These are phyloP conservation scores for Digitaria exilis DNA, from an alignment of 202 grass and related monocot species.

Conservation along the genomic window DNA sequence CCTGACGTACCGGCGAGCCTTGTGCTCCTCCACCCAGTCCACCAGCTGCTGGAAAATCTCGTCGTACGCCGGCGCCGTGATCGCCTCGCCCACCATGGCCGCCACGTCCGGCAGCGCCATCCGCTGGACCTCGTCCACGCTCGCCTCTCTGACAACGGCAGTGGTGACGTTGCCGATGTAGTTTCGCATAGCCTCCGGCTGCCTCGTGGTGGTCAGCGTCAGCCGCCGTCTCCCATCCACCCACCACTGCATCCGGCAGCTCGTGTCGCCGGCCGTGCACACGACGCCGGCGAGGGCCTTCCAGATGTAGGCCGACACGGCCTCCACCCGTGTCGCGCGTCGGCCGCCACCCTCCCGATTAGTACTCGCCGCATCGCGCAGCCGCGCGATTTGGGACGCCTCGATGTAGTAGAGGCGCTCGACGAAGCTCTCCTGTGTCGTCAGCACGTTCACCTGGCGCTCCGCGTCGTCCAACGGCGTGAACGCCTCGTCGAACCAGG, in stretches of 20 bases:
- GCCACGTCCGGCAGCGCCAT: constrained; percentile 18
- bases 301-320: constrained; percentile 56
- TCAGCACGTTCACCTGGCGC: constrained; percentile 39
- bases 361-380: constrained; percentile 24
- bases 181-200: too few relatives aligned
- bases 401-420: constrained; percentile 43
- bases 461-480: too few relatives aligned
- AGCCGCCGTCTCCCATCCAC: constrained; percentile 24
- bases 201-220: not conserved
- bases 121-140: constrained; percentile 36
- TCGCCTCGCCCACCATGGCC: constrained; percentile 39
- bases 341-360: not conserved
- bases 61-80: constrained; percentile 5
- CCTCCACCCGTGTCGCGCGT: constrained; percentile 38
- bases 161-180: constrained; percentile 47
- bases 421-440: not conserved
- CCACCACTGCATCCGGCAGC: constrained; percentile 52
- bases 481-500: too few relatives aligned
- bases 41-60: constrained; percentile 55
- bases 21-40: constrained; percentile 66
- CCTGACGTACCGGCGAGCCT: constrained; percentile 30
- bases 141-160: constrained; percentile 7
- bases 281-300: constrained; percentile 40
- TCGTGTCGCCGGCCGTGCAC: constrained; percentile 29
- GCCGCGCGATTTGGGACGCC: constrained; percentile 10